Percentiles rank a stretch among this genome's conserved stretches.
Conservation (phyloP, 441 rosid genomes). For the Populus hybrid region DNA sequence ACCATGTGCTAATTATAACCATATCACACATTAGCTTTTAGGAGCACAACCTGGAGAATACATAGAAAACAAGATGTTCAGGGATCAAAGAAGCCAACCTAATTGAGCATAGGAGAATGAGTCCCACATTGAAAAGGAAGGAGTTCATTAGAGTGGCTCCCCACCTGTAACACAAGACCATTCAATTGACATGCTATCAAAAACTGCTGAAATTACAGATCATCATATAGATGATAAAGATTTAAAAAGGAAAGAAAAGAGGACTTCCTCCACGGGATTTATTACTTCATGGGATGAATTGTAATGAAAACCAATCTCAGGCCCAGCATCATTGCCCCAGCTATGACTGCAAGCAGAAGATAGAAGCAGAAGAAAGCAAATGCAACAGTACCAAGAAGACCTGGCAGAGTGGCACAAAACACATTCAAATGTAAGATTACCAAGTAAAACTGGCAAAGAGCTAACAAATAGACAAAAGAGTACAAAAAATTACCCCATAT, state of each 20-base stretch:
- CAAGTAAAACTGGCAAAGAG: not conserved
- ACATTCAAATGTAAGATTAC: slow-evolving; percentile 14
- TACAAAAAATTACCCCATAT: slow-evolving; percentile 71
- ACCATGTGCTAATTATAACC: not conserved
- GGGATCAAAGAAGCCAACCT: slow-evolving; percentile 46
- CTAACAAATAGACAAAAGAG: not conserved
- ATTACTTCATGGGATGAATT: slow-evolving; percentile 98
- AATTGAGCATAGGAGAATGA: slow-evolving; percentile 90
- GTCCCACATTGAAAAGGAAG: slow-evolving; percentile 96
- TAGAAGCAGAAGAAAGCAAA: slow-evolving; percentile 99
- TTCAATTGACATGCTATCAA: slow-evolving; percentile 21
- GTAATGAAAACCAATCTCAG: slow-evolving; percentile 90
- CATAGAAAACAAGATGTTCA: not conserved
- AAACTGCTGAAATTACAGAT: not conserved
- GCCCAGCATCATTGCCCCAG: slow-evolving; percentile 99
- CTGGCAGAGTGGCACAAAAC: slow-evolving; percentile 32
- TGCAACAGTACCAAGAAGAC: slow-evolving; percentile 97
- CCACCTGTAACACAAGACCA: slow-evolving; percentile 63
- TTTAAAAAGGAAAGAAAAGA: not conserved
- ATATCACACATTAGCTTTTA: not conserved
- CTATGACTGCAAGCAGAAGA: slow-evolving; percentile 92
- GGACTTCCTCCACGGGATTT: slow-evolving; percentile 3
- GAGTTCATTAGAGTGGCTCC: slow-evolving; percentile 99
- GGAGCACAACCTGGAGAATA: not conserved
- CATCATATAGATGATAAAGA: not conserved